Evolutionary conservation across 192 early-diverging fungal genomes (phyloP).

Genomic region (Cladochytrium replicatum): DNA sequence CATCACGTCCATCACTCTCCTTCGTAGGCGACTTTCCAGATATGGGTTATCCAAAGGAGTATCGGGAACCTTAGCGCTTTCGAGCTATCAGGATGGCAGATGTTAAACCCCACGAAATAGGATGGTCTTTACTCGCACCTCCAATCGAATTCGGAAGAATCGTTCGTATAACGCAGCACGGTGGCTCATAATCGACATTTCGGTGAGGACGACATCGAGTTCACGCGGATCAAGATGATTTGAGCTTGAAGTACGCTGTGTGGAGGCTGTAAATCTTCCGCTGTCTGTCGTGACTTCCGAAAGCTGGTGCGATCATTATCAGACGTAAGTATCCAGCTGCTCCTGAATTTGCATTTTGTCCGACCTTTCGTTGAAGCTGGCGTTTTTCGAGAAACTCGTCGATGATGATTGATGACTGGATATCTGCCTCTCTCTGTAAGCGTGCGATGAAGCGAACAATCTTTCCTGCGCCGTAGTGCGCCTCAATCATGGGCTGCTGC

Average conservation of each 20-base stretch:
- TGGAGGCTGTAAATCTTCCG: conserved; percentile 5
- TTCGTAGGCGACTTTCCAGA: conserved; percentile 18
- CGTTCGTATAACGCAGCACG: conserved; percentile 66
- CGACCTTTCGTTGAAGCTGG: conserved; percentile 35
- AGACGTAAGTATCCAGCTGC: background rate
- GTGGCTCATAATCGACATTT: conserved; percentile 75
- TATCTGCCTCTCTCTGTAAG: conserved; percentile 81
- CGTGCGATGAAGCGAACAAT: conserved; percentile 81
- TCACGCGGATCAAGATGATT: conserved; percentile 55
- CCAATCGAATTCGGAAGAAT: conserved; percentile 73
- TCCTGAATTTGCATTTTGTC: conserved; percentile 4
- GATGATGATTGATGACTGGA: conserved; percentile 63
- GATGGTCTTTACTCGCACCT: conserved; percentile 26
- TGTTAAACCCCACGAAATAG: conserved; percentile 7
- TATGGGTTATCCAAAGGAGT: conserved; percentile 9
- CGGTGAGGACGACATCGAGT: conserved; percentile 65
- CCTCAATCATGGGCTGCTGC: conserved; percentile 74
- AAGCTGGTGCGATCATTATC: conserved; percentile 11
- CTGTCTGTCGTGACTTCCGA: conserved; percentile 14
- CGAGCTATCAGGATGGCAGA: background rate
- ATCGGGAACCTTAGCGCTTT: background rate
- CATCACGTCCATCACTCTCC: conserved; percentile 51
- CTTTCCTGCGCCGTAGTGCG: conserved; percentile 76
- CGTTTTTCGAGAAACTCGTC: conserved; percentile 72
- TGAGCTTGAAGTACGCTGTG: conserved; percentile 14